phyloP scores from a whole-genome alignment of 805 yeast genomes.

The Clavispora santaluciae region DNA sequence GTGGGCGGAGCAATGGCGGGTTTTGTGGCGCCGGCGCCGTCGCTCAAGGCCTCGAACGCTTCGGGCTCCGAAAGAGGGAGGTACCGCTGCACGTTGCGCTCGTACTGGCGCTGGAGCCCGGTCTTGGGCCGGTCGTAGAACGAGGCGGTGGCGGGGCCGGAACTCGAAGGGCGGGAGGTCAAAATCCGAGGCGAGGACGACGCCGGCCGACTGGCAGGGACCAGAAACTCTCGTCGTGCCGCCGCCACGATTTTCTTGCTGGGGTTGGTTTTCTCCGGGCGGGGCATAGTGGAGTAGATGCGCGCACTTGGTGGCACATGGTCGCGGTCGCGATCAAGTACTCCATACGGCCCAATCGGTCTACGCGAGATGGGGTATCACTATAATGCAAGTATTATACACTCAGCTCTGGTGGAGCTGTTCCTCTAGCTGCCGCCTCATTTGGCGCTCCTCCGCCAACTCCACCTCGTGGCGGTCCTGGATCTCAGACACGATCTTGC shows the following conservation, averaged over 20 bases:
- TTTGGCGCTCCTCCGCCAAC: conserved; percentile 50
- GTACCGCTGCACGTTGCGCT: conserved; percentile 8
- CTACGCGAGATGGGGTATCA: no score
- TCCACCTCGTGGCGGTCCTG: conserved; percentile 60
- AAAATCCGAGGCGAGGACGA: neutral
- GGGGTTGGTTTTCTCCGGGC: neutral
- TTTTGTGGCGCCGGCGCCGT: neutral
- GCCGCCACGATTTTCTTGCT: neutral
- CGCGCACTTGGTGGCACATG: no score
- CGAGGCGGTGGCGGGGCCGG: conserved; percentile 1
- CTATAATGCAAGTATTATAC: neutral
- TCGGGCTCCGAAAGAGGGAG: conserved; percentile 6
- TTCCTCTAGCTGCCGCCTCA: conserved; percentile 40
- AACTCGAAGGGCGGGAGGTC: neutral
- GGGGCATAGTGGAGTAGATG: neutral
- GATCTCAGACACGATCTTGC: conserved; percentile 55
- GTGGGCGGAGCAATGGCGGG: no score
- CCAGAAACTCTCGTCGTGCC: neutral
- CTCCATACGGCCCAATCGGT: no score
- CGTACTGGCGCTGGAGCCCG: conserved; percentile 14
- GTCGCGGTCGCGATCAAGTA: no score
- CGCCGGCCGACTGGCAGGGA: neutral
- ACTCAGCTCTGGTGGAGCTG: conserved; percentile 2
- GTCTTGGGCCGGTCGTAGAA: conserved; percentile 14
- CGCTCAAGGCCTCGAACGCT: conserved; percentile 9